Evolutionary conservation across 345 rosid species (phyloP), one percentile per base, ranked within the genome.

Genomic region (Heritiera fomes): DNA sequence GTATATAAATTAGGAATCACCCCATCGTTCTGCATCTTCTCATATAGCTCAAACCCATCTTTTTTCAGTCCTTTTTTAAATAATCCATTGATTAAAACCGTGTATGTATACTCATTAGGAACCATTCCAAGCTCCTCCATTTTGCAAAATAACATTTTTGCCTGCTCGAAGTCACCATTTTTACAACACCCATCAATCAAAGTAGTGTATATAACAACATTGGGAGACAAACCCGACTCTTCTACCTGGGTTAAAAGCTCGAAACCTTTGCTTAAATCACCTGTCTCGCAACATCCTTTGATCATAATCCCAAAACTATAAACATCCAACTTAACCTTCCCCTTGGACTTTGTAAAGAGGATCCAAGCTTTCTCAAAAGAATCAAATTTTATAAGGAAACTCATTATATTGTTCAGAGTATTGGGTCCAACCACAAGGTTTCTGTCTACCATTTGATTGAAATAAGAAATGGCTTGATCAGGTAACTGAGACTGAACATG

Each of bases 131-230:
- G 3, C 75, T 79, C 84, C 68, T 30, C 88, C 91, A 90, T 90
- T 32, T 87, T 76, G 6, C 10, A 59, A 76, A 90, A 93, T 84
- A 94, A 83, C 79, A 3, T 78, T 73, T 85, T 87, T 0, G 90
- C 98, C 83, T 83, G 85, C 52, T 84, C 80, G 65, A 89, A 59
- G 59, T 91, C 89, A 3, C 94, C 92, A 66, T 80, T 87, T 85
- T 91, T 93, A 72, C 95, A 93, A 69, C 88, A 88, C 61, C 97
- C 97, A 83, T 94, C 93, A 79, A 94, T 93, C 91, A 90, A 80
- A 78, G 89, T 91, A 58, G 95, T 89, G 78, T 87, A 93, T 75
- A 91, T 82, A 62, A 88, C 95, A 75, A 91, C 93, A 78, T 89
- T 89, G 0, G 90, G 87, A 75, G 83, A 76, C 53, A 83, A 81